Percentiles rank a stretch among this genome's conserved stretches.
Conservation (phyloP, 257 asterid species). For the Cruciata laevipes region DNA sequence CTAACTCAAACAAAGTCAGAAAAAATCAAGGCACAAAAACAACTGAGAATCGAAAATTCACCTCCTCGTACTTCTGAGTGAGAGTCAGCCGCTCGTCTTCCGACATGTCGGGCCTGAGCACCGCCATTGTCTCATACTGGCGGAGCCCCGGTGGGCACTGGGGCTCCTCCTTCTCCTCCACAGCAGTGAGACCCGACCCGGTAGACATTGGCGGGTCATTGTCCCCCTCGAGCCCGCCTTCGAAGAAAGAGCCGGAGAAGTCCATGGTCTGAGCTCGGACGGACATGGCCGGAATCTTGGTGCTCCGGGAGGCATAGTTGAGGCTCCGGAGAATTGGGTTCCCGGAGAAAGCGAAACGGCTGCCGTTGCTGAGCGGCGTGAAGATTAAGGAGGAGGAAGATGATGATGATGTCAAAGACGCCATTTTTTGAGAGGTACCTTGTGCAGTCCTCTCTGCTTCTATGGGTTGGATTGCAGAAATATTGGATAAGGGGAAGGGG, state of each 20-base stretch:
- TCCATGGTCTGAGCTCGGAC: slow-evolving; percentile 34
- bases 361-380: slow-evolving; percentile 6
- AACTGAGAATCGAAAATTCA: slow-evolving; percentile 11
- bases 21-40: background rate
- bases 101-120: slow-evolving; percentile 87
- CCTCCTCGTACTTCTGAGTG: slow-evolving; percentile 94
- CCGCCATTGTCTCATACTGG: slow-evolving; percentile 81
- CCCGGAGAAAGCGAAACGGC: slow-evolving; percentile 1
- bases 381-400: slow-evolving; percentile 9
- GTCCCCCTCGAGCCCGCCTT: slow-evolving; percentile 53
- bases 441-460: background rate
- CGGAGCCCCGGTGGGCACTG: slow-evolving; percentile 94
- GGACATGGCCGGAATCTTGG: slow-evolving; percentile 5
- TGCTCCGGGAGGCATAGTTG: background rate
- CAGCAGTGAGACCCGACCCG: slow-evolving; percentile 50
- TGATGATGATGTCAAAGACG: background rate
- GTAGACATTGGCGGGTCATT: slow-evolving; percentile 42
- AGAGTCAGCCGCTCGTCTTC: slow-evolving; percentile 90
- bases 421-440: background rate
- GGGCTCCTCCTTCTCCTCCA: slow-evolving; percentile 76
- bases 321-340: slow-evolving; percentile 13
- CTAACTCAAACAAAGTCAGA: background rate
- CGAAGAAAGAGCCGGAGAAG: slow-evolving; percentile 49
- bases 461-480: background rate
- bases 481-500: slow-evolving; percentile 5